Percentiles rank a stretch among this genome's conserved stretches.
Evolutionary conservation across 257 asterid genomes (phyloP).

Genomic region (Capsicum chinense): DNA sequence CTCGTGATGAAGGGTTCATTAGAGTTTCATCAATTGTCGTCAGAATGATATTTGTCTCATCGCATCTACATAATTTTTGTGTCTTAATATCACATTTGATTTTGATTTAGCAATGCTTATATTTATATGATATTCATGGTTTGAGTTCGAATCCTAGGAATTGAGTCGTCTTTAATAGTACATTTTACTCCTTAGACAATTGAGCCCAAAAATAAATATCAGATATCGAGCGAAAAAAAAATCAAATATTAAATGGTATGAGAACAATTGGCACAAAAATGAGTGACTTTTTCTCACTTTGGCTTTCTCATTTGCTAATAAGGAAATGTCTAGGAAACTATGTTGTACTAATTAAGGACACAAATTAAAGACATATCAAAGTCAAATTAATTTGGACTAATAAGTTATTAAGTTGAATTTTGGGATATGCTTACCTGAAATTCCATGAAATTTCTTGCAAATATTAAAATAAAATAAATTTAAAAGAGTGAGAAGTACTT

Average conservation of each 20-base stretch:
- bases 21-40: neutral
- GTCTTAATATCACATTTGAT: neutral
- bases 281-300: slow-evolving; percentile 12
- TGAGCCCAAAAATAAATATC: neutral
- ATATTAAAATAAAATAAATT: neutral
- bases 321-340: neutral
- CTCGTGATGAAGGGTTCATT: neutral
- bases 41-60: neutral
- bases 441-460: slow-evolving; percentile 25
- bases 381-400: slow-evolving; percentile 8
- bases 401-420: slow-evolving; percentile 8
- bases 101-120: neutral
- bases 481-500: neutral
- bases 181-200: neutral
- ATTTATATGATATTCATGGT: neutral
- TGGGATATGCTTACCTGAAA: neutral
- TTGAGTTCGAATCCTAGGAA: no score
- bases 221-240: neutral
- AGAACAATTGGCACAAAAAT: neutral
- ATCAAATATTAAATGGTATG: no score
- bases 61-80: neutral
- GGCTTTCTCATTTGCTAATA: neutral
- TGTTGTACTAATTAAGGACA: neutral
- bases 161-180: no score
- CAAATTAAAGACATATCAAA: neutral